A percentile compares a stretch with the other conserved stretches of the same genome.
phyloP scores from a whole-genome alignment of 768 basidiomycete species.

The Paxillus ammoniavirescens region DNA sequence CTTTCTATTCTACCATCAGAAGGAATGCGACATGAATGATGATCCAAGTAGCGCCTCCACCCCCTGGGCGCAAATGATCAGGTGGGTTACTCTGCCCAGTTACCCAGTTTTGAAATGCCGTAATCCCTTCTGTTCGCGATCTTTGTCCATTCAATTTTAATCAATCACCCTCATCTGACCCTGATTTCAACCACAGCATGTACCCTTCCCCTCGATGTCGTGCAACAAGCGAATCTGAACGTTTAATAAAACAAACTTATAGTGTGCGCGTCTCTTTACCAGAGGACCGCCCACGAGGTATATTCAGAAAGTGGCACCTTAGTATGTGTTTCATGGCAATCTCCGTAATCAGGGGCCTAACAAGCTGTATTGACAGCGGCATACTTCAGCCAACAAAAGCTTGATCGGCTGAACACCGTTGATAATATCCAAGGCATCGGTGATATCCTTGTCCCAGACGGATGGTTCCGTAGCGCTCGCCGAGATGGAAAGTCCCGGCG shows the following conservation, averaged over 20 bases:
- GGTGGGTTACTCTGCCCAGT: constrained; percentile 38
- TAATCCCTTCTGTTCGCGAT: constrained; percentile 18
- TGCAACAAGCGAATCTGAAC: constrained; percentile 37
- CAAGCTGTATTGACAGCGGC: constrained; percentile 50
- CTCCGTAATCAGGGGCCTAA: constrained; percentile 21
- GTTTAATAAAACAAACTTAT: constrained; percentile 56
- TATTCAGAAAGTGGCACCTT: constrained; percentile 51
- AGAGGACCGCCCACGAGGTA: constrained; percentile 40
- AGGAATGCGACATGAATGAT: constrained; percentile 41
- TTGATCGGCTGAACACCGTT: constrained; percentile 69
- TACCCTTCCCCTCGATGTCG: constrained; percentile 41
- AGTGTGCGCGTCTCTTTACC: constrained; percentile 48
- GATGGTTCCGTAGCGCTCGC: constrained; percentile 78
- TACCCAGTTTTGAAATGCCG: constrained; percentile 2
- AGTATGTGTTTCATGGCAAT: constrained; percentile 41
- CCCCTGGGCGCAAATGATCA: constrained; percentile 75
- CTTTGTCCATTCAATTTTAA: constrained; percentile 32
- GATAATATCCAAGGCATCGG: constrained; percentile 68
- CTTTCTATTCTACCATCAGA: constrained; percentile 57
- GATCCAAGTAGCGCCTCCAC: constrained; percentile 50
- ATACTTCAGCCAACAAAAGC: constrained; percentile 77
- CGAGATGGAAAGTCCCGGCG: constrained; percentile 51
- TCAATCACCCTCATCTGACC: constrained; percentile 16
- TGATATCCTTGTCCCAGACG: constrained; percentile 67
- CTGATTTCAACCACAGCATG: constrained; percentile 26